Evolutionary conservation across 164 flowering plant species (phyloP).

Genomic region (Sedum album): DNA sequence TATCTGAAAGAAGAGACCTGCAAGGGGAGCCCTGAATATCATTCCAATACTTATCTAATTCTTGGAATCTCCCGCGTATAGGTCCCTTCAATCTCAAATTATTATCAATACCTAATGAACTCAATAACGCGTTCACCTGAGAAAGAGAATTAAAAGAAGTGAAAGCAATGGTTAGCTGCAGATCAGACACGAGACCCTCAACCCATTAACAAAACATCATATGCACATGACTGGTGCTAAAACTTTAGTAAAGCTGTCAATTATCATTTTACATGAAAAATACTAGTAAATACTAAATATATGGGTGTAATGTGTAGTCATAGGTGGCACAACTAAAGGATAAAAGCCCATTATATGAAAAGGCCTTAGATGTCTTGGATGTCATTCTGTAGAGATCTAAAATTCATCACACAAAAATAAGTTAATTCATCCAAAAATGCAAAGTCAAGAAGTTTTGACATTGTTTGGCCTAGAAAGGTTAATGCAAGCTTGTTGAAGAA

Average conservation of each 20-base stretch:
- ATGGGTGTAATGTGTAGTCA: neutral
- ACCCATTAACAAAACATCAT: neutral
- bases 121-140: too few relatives aligned
- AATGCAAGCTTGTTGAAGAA: neutral
- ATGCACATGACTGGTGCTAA: neutral
- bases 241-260: neutral
- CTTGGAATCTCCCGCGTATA: constrained; percentile 31
- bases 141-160: constrained; percentile 3
- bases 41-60: constrained; percentile 86
- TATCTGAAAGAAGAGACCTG: constrained; percentile 26
- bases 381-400: neutral
- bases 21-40: constrained; percentile 57
- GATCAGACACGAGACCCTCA: neutral
- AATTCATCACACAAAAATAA: neutral
- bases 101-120: constrained; percentile 81
- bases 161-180: neutral
- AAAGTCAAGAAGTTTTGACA: neutral
- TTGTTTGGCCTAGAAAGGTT: neutral
- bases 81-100: constrained; percentile 47
- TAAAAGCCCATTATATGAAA: neutral
- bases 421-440: neutral
- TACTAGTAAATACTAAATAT: neutral
- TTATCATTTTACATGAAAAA: neutral
- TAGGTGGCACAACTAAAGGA: neutral
- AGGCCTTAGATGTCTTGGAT: neutral